Evolutionary conservation across 2,329 filamentous ascomycete genomes (phyloP).

Genomic region (Dothiorella sarmentorum): DNA sequence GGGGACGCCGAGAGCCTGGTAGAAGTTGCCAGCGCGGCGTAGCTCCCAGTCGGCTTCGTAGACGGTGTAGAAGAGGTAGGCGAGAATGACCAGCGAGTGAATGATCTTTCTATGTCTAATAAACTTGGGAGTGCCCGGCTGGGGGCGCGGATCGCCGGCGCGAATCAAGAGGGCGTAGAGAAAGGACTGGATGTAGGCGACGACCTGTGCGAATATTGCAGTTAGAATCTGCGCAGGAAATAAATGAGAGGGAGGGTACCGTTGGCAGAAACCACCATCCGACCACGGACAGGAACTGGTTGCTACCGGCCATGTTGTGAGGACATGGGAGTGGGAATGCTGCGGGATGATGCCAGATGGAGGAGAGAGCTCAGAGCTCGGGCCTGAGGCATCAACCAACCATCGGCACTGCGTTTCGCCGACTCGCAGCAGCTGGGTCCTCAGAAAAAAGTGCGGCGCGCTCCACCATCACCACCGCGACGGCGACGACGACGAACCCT

Average conservation of each 20-base stretch:
- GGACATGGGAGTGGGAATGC: not conserved
- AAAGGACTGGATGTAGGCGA: constrained; percentile 70
- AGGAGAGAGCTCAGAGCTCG: constrained; percentile 10
- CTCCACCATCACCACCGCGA: not conserved
- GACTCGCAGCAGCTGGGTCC: not conserved
- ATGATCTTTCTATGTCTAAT: constrained; percentile 75
- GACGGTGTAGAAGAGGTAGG: constrained; percentile 87
- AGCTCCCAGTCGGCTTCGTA: constrained; percentile 87
- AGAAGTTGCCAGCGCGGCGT: constrained; percentile 69
- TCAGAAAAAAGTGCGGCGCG: constrained; percentile 14
- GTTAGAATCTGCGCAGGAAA: not conserved
- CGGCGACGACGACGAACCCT: not conserved
- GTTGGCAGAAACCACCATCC: constrained; percentile 63
- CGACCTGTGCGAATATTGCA: constrained; percentile 55
- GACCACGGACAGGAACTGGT: constrained; percentile 49
- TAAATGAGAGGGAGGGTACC: constrained; percentile 39
- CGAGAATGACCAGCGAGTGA: constrained; percentile 74
- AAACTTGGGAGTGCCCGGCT: constrained; percentile 65
- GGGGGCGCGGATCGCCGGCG: constrained; percentile 76
- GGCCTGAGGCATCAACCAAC: not conserved
- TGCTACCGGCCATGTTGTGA: not conserved
- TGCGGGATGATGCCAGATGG: constrained; percentile 15
- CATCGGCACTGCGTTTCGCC: not conserved
- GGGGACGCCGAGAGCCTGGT: constrained; percentile 69
- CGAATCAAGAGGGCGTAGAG: constrained; percentile 88